Conservation (phyloP, 805 yeast genomes). For the Barnettozyma populi region DNA sequence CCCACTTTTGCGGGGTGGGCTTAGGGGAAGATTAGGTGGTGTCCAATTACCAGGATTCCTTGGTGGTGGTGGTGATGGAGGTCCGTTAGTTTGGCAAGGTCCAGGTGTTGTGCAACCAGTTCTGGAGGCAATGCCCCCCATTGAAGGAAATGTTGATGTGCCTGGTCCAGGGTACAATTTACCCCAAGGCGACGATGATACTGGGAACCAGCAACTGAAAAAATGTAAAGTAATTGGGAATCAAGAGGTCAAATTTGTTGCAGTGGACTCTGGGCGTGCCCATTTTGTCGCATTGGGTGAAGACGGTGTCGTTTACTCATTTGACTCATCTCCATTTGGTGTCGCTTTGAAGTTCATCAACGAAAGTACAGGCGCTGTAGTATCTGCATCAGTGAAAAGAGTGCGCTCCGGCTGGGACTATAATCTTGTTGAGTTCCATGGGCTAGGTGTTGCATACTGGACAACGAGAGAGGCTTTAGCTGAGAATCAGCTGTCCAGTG, state of each 20-base stretch:
- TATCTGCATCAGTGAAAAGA: conserved; percentile 33
- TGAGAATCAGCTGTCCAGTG: conserved; percentile 26
- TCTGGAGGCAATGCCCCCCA: neutral
- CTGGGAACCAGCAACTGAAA: neutral
- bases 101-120: neutral
- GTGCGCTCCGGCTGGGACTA: conserved; percentile 66
- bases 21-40: neutral
- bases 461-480: conserved; percentile 28
- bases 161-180: neutral
- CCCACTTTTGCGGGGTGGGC: neutral
- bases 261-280: conserved; percentile 57
- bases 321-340: conserved; percentile 7
- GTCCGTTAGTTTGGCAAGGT: neutral
- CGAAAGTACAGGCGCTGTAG: neutral
- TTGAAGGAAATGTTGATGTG: neutral
- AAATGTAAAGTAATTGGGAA: neutral
- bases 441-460: conserved; percentile 59
- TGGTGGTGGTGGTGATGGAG: neutral
- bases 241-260: conserved; percentile 31
- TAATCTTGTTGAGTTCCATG: conserved; percentile 43
- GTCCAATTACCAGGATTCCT: neutral
- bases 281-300: conserved; percentile 59
- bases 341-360: conserved; percentile 10
- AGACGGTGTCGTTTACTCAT: conserved; percentile 33
- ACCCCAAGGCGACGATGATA: neutral